Percentiles rank a stretch among this genome's conserved stretches.
Evolutionary conservation across 2,329 filamentous ascomycete species (phyloP).

Genomic region (Trichoderma sp.): DNA sequence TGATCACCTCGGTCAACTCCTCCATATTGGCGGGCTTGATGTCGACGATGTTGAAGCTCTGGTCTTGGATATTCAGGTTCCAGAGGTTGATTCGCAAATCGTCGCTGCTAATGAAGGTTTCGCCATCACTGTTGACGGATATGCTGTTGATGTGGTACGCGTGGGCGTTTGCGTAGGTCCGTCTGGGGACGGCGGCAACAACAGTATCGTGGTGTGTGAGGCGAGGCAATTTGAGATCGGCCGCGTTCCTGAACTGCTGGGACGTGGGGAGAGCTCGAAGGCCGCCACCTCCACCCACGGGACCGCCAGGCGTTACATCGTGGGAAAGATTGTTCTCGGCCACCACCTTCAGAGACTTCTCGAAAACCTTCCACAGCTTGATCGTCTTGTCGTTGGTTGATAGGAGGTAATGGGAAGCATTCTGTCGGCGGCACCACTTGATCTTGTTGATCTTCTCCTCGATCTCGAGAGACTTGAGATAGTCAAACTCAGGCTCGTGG

Average conservation of each 20-base stretch:
- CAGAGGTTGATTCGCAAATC: conserved; percentile 97
- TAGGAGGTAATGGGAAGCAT: conserved; percentile 95
- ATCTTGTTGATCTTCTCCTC: conserved; percentile 99
- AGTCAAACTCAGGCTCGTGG: conserved; percentile 98
- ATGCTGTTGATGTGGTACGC: conserved; percentile 99
- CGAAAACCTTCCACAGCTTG: conserved; percentile 99
- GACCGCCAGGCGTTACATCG: conserved; percentile 76
- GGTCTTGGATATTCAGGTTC: conserved; percentile 98
- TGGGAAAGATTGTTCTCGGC: conserved; percentile 98
- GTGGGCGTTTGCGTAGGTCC: conserved; percentile 97
- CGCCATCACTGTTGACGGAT: conserved; percentile 98
- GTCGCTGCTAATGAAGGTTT: conserved; percentile 99
- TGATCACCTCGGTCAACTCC: conserved; percentile 97
- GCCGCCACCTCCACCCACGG: conserved; percentile 66
- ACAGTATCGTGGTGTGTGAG: conserved; percentile 98
- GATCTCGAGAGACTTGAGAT: conserved; percentile 97
- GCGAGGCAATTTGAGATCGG: conserved; percentile 87
- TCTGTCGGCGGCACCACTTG: conserved; percentile 98
- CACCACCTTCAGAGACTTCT: conserved; percentile 98
- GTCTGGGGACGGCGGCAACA: conserved; percentile 89
- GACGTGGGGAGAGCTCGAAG: conserved; percentile 65
- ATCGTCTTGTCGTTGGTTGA: conserved; percentile 99
- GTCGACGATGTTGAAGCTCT: conserved; percentile 99
- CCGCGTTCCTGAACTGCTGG: conserved; percentile 72
- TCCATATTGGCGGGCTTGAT: conserved; percentile 99